A percentile compares a stretch with the other conserved stretches of the same genome.
These are phyloP conservation scores for Didymella sp. DNA, from an alignment of 2,329 filamentous ascomycete species.

Conservation along the genomic window DNA sequence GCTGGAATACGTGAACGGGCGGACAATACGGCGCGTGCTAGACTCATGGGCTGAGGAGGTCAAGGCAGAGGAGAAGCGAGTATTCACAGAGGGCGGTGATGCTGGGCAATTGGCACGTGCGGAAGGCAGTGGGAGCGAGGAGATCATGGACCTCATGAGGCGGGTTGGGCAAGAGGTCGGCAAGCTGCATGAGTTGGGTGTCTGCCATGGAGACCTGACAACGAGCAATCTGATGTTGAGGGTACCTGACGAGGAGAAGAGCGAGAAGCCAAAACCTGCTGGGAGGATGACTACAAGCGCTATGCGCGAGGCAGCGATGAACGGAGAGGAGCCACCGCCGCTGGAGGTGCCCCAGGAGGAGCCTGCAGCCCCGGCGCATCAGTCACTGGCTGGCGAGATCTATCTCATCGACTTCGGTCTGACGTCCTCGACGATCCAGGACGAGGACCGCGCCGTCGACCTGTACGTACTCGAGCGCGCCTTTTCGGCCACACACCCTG, in stretches of 20 bases:
- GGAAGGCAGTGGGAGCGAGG: conserved; percentile 36
- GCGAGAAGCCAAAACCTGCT: background rate
- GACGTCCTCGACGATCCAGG: conserved; percentile 77
- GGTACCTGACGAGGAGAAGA: background rate
- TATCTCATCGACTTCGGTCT: conserved; percentile 95
- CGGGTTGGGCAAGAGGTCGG: conserved; percentile 76
- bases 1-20: conserved; percentile 61
- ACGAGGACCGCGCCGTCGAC: conserved; percentile 95
- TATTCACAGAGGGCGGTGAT: conserved; percentile 9
- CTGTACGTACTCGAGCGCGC: conserved; percentile 94
- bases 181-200: conserved; percentile 78
- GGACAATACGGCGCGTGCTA: conserved; percentile 71
- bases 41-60: conserved; percentile 67
- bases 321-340: conserved; percentile 19
- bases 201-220: conserved; percentile 94
- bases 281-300: conserved; percentile 33
- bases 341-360: conserved; percentile 6
- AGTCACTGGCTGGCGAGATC: conserved; percentile 67
- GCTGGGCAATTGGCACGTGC: background rate
- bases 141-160: conserved; percentile 64
- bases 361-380: conserved; percentile 2
- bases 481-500: conserved; percentile 92
- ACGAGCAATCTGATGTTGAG: conserved; percentile 93
- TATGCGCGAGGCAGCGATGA: conserved; percentile 36
- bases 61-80: conserved; percentile 17